These are phyloP conservation scores for Blastobotrys arbuscula DNA, from an alignment of 1,139 yeast genomes.

Conservation along the genomic window DNA sequence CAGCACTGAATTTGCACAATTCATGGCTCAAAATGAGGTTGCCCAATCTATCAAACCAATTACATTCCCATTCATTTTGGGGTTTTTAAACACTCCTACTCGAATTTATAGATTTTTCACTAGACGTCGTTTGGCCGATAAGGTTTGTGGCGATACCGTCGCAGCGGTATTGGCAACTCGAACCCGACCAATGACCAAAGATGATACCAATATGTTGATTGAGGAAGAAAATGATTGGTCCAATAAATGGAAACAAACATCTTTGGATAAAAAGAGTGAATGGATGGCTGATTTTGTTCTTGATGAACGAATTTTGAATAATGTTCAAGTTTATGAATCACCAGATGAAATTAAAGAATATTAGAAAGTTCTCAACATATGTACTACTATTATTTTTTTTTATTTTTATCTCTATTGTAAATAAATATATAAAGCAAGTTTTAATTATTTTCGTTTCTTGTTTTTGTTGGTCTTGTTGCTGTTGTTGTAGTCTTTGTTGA, in stretches of 20 bases:
- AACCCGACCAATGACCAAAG: constrained; percentile 51
- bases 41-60: constrained; percentile 62
- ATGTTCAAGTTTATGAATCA: constrained; percentile 50
- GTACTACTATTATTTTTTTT: constrained; percentile 7
- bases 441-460: neutral
- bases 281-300: constrained; percentile 77
- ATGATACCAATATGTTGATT: constrained; percentile 49
- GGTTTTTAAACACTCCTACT: constrained; percentile 70
- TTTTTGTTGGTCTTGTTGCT: neutral
- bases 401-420: no score
- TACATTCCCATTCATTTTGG: constrained; percentile 69
- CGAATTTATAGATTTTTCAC: constrained; percentile 77
- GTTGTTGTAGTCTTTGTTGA: no score
- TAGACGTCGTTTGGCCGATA: constrained; percentile 64
- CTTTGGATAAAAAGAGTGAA: constrained; percentile 66
- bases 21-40: constrained; percentile 14
- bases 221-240: constrained; percentile 94
- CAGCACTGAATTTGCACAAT: constrained; percentile 55
- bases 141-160: constrained; percentile 50
- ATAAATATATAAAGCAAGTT: neutral
- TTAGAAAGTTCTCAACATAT: neutral
- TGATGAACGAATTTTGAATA: constrained; percentile 59
- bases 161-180: constrained; percentile 49
- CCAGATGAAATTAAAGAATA: constrained; percentile 1
- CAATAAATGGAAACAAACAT: constrained; percentile 68